Conservation (phyloP, 2,329 filamentous ascomycete species). For the Botrytis medusae region DNA sequence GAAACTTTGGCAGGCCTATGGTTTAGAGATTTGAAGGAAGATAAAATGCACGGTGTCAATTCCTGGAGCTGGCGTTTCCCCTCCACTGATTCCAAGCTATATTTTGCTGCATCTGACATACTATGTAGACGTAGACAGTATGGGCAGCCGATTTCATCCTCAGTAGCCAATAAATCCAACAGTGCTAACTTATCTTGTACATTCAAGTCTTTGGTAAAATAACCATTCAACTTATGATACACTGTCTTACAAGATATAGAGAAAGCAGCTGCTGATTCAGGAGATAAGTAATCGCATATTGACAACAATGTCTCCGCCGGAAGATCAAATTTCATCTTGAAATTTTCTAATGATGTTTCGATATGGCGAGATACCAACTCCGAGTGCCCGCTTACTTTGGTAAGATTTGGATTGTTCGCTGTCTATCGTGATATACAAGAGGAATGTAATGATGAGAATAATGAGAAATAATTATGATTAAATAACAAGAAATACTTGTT, state of each 20-base stretch:
- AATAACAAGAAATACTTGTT: neutral
- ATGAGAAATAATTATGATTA: neutral
- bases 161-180: neutral
- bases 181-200: neutral
- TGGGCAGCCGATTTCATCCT: neutral
- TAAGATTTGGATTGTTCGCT: neutral
- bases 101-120: neutral
- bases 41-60: neutral
- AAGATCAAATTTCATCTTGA: neutral
- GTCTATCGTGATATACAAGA: neutral
- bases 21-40: neutral
- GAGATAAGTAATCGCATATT: neutral
- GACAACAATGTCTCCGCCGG: neutral
- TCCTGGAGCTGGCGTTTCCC: neutral
- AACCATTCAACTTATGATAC: neutral
- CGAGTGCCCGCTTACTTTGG: neutral
- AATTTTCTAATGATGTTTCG: neutral
- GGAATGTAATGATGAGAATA: neutral
- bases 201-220: neutral
- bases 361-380: neutral
- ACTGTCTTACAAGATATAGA: neutral
- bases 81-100: neutral
- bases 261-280: neutral
- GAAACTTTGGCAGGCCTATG: neutral
- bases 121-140: neutral